phyloP scores from a whole-genome alignment of 164 flowering plant species.

The Tetracentron sinense region DNA sequence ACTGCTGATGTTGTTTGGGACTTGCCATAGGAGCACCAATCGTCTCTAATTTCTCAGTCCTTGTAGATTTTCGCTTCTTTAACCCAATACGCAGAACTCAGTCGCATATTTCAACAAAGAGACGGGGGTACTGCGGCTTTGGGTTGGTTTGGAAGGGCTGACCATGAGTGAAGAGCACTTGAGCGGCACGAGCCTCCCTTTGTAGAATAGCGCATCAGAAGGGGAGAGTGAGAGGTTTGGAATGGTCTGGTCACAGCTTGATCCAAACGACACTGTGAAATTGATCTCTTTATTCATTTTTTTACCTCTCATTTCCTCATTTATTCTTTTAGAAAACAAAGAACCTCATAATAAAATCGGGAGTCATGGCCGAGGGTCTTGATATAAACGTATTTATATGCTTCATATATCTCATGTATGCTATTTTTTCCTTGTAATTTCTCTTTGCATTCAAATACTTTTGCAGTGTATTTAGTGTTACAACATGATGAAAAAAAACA shows the following conservation, averaged over 20 bases:
- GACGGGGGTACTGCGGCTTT: constrained; percentile 34
- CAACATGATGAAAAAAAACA: too few species aligned
- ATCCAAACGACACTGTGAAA: constrained; percentile 48
- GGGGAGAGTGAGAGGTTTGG: constrained; percentile 43
- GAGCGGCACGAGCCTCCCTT: constrained; percentile 55
- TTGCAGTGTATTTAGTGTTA: too few species aligned
- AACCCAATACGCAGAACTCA: constrained; percentile 68
- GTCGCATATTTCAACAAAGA: constrained; percentile 48
- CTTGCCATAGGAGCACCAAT: too few species aligned
- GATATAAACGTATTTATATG: too few species aligned
- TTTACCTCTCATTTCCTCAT: too few species aligned
- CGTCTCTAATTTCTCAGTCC: constrained; percentile 11
- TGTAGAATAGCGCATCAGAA: constrained; percentile 65
- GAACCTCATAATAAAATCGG: too few species aligned
- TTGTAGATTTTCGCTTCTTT: constrained; percentile 44
- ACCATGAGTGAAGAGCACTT: constrained; percentile 29
- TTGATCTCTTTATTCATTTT: constrained; percentile 51
- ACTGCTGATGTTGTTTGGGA: constrained; percentile 1
- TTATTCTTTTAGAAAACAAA: too few species aligned
- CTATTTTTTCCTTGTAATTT: too few species aligned
- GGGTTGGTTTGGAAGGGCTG: constrained; percentile 29
- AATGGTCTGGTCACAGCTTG: constrained; percentile 30
- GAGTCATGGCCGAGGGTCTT: too few species aligned
- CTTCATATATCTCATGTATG: too few species aligned
- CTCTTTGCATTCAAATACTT: too few species aligned